Base-by-base conservation (phyloP, 2,329 filamentous ascomycete species). In the Curvularia eragrostidis region DNA sequence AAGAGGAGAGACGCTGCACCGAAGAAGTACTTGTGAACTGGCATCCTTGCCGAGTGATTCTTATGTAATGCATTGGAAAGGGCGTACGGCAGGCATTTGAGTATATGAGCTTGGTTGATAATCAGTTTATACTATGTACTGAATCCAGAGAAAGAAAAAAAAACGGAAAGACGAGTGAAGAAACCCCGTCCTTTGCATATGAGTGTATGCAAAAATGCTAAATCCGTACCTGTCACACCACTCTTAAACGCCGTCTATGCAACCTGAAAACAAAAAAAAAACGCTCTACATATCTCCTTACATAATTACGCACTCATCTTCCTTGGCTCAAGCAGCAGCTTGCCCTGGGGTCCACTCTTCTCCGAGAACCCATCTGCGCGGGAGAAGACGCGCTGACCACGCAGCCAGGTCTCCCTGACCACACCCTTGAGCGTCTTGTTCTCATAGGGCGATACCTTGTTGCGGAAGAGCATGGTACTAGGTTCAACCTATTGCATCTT, bases 381-480 rank as follows among this genome's bases (percentile, higher is more conserved):
- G 61, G 85, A 84, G 75, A 90, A 96, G n/a, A 97, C 84, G 74
- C 85, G 88, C 63, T 80, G 81, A 0, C 93, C 93, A 6, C 93
- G 83, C 61, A 97, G 72, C 90, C 91, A 97, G 7, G 93, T 97
- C 83, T 96, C 91, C 57, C 80, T 82, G 10, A 97, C 93, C 58
- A 92, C 85, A 1, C 93, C 93, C 46, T 83, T 85, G 69, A 97
- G 88, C 30, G 81, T 83, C 76, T 89, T 90, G 19, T 91, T 91
- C 75, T 97, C 90, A 83, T 96, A 97, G 0, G 93, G 93, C 55
- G 89, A 93, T 81, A 92, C 93, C 72, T 92, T 91, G 78, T 97
- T 97, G 77, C 92, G 89, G 85, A 96, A 99, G 65, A 95, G 85
- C 93, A 99, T 96, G 48, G 92, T 91, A 60, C 85, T 87, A n/a